phyloP scores from a whole-genome alignment of 2,329 filamentous ascomycete species.

The Alternaria tenuissima region DNA sequence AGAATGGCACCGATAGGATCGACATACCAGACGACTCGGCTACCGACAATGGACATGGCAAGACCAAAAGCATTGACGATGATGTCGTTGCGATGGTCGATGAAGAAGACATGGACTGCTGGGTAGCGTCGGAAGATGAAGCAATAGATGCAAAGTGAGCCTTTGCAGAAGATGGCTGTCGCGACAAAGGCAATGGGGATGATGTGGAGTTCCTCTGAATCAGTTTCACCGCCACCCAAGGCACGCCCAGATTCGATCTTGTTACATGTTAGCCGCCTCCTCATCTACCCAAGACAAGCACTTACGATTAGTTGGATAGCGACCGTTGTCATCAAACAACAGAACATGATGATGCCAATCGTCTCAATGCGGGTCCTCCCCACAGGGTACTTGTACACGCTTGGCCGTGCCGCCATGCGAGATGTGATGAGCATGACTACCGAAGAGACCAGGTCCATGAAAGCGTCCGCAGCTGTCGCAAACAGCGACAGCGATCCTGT shows the following conservation, averaged over 20 bases:
- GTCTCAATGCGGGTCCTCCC: conserved; percentile 70
- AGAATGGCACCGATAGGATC: conserved; percentile 68
- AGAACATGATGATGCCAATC: conserved; percentile 71
- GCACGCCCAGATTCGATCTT: conserved; percentile 64
- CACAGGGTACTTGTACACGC: conserved; percentile 69
- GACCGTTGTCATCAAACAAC: conserved; percentile 71
- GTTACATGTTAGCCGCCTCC: conserved; percentile 37
- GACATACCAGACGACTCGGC: conserved; percentile 65
- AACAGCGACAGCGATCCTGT: conserved; percentile 70
- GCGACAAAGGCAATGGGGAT: conserved; percentile 64
- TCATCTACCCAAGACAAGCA: conserved; percentile 16
- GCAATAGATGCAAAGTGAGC: conserved; percentile 63
- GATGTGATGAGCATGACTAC: conserved; percentile 69
- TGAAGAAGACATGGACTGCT: conserved; percentile 65
- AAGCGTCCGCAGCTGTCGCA: conserved; percentile 71
- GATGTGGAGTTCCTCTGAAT: conserved; percentile 59
- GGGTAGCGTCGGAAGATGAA: conserved; percentile 63
- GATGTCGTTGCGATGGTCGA: conserved; percentile 67
- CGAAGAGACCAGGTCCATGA: conserved; percentile 72
- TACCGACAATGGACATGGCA: conserved; percentile 64
- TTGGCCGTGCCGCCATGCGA: conserved; percentile 65
- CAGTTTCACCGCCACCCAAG: conserved; percentile 56
- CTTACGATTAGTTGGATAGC: conserved; percentile 68
- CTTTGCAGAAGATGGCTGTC: conserved; percentile 60
- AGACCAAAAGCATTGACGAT: conserved; percentile 64